Conservation (phyloP, 805 yeast species). For the Lipomyces spencermartinsiae region DNA sequence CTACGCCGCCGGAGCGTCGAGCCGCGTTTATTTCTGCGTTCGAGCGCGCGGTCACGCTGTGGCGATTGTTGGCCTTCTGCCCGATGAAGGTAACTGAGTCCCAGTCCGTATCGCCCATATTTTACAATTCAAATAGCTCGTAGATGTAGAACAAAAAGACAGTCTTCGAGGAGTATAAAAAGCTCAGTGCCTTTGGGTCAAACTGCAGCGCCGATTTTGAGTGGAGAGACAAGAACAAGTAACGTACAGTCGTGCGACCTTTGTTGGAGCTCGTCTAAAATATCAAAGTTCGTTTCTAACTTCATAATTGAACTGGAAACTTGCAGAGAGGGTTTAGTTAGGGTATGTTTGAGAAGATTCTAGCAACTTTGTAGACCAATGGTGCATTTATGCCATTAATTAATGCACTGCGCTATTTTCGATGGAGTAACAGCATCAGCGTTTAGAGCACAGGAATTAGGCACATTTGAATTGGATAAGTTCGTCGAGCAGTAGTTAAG, state of each 20-base stretch:
- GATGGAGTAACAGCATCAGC: not conserved
- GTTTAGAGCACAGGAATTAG: not conserved
- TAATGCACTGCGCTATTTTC: no score
- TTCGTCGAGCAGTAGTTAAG: no score
- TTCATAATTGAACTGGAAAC: not conserved
- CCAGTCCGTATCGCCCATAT: slow-evolving; percentile 65
- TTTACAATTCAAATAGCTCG: not conserved
- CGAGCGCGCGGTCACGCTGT: slow-evolving; percentile 80
- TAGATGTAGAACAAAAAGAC: not conserved
- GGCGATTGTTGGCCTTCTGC: slow-evolving; percentile 79
- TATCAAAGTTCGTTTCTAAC: not conserved
- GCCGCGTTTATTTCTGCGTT: slow-evolving; percentile 87
- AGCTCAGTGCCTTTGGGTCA: not conserved
- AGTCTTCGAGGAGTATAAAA: not conserved
- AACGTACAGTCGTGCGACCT: not conserved
- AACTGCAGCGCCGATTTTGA: not conserved
- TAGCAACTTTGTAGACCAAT: slow-evolving; percentile 1
- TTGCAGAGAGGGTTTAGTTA: not conserved
- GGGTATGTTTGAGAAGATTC: not conserved
- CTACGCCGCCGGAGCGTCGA: slow-evolving; percentile 86
- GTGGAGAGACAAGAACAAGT: not conserved
- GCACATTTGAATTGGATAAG: no score
- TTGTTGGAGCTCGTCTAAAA: not conserved
- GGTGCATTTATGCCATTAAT: slow-evolving; percentile 14
- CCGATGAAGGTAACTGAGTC: slow-evolving; percentile 90